Conservation (phyloP, 2,329 filamentous ascomycete genomes). For the Colletotrichum noveboracense region DNA sequence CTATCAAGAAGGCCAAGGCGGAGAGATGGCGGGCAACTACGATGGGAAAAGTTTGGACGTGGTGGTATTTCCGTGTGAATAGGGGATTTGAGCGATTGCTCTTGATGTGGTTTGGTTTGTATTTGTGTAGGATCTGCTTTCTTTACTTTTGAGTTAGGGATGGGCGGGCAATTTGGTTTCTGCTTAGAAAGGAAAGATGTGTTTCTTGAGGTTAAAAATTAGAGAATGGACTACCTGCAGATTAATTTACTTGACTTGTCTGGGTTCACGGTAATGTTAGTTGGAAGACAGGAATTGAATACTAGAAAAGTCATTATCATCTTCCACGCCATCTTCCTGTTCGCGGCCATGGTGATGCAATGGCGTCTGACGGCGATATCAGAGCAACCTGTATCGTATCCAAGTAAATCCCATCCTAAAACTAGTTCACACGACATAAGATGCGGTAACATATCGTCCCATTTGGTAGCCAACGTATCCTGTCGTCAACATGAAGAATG, state of each 20-base stretch:
- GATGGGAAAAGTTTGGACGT: neutral
- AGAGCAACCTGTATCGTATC: neutral
- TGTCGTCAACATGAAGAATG: neutral
- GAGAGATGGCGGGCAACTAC: neutral
- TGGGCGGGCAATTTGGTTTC: too few species aligned
- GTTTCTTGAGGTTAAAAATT: fast-evolving
- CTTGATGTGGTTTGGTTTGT: neutral
- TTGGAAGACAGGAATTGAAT: neutral
- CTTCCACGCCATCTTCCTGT: neutral
- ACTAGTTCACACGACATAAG: neutral
- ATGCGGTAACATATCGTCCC: fast-evolving
- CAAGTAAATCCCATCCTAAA: neutral
- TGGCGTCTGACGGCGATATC: neutral
- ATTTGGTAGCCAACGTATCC: neutral
- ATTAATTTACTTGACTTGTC: fast-evolving
- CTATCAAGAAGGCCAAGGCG: neutral
- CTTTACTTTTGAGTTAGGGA: neutral
- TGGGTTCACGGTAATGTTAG: neutral
- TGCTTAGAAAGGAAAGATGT: neutral
- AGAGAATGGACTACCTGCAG: fast-evolving
- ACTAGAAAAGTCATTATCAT: fast-evolving
- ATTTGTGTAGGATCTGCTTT: neutral
- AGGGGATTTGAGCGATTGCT: neutral
- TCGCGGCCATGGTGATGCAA: neutral
- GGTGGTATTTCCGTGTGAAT: neutral